Base-by-base conservation (phyloP, 805 yeast genomes). In the Pichia nakasei region DNA sequence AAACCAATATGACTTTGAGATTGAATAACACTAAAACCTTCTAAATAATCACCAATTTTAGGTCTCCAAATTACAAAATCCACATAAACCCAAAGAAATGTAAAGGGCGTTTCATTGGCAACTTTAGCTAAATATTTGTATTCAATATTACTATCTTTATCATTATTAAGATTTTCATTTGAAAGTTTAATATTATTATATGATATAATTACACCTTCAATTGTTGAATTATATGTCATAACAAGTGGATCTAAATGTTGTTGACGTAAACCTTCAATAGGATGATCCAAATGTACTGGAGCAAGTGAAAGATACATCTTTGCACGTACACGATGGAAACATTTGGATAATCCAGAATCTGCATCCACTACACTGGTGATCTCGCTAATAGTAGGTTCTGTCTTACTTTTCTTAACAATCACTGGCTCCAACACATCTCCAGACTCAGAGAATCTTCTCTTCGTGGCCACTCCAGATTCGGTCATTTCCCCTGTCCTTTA, bases 1-100 rank as follows among this genome's bases (percentile, higher is more conserved):
- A 93, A 69, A 48, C 97, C 97, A 55, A 93, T 83, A 60, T 93
- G 98, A 8, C 96, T 82, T 17, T 95, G 95, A 3, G 96, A 82
- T 67, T 91, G 97, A 76, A 91, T 80, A 67, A 86, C 87, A 43
- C 83, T 74, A 69, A 80, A 75, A 12, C 98, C 98, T 61, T 89
- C 94, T 18, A 93, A 65, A 1, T 72, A 66, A 58, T 93, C 97
- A 4, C 95, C 96, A n/a, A 78, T 69, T 54, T 77, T 77, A 5
- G 99, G 98, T 55, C 75, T 78, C 97, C 98, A 93, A 39, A 88
- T 76, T 44, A 87, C 70, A 39, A 93, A 70, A 43, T 87, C 93
- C 9, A 83, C 94, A 4, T 77, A 67, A 38, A 86, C 72, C 97
- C 98, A 93, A 42, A 84, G 59, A 62, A 84, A 93, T 24, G 91